Base-by-base conservation (phyloP, 805 yeast genomes). In the Nakazawaea ernobii region DNA sequence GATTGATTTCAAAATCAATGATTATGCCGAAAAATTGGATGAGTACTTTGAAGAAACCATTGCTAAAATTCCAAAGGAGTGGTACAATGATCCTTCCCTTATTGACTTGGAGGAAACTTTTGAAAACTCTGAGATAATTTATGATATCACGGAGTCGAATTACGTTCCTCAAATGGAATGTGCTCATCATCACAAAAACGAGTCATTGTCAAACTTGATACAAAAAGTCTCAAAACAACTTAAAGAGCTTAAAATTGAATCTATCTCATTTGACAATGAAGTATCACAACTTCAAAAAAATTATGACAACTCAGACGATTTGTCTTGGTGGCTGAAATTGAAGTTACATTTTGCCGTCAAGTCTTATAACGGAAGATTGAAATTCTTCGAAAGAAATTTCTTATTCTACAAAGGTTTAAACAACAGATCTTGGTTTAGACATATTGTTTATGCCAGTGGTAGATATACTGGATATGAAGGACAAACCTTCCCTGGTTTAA, bases 401-500 rank as follows among this genome's bases (percentile, higher is more conserved):
- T 52, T 77, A 39, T 58, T 72, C 53, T 63, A 68, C 2, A 64
- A 67, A 3, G 86, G 86, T 1, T 65, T 80, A 15, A 71, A 68
- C 13, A 67, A 63, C 38, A 67, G 85, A 45, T 59, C 67, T 2
- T 80, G 84, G 84, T 80, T 74, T 63, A 77, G 73, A 59, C 86
- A 80, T 57, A 62, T 73, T 38, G 68, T 79, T n/a, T 80, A 66
- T 58, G 80, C 84, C 2, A 77, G 82, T 42, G 83, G 82, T 1
- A 59, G 81, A 42, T 73, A 75, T 61, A 79, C 82, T 0, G 85
- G 85, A 1, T 79, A 80, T 51, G 72, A 74, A n/a, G 83, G 82
- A 4, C 79, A 75, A 46, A 68, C 73, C 35, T 63, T 79, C 46
- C 84, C 85, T 1, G 82, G 79, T 0, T 59, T 80, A 35, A 65